A percentile compares a stretch with the other conserved stretches of the same genome.
These are phyloP conservation scores for Pogostemon cablin DNA, from an alignment of 257 asterid genomes.

Conservation along the genomic window DNA sequence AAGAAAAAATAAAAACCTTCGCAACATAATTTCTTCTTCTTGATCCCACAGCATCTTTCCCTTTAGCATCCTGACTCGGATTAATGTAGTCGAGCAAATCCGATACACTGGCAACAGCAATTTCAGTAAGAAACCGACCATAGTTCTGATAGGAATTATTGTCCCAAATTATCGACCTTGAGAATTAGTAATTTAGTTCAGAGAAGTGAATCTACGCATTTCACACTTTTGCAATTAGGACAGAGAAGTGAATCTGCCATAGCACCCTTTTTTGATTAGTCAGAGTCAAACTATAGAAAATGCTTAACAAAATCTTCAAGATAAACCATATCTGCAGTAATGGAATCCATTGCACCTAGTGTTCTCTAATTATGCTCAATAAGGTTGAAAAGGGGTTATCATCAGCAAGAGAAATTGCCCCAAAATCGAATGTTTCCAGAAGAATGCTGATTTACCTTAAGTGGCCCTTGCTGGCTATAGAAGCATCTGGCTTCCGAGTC, in stretches of 20 bases:
- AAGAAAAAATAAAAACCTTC: slow-evolving; percentile 58
- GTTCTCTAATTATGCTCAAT: slow-evolving; percentile 12
- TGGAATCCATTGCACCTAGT: slow-evolving; percentile 10
- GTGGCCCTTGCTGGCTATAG: slow-evolving; percentile 96
- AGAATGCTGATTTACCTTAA: slow-evolving; percentile 54
- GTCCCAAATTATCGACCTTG: slow-evolving; percentile 2
- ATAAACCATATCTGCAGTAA: neutral
- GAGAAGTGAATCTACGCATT: neutral
- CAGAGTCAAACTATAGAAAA: neutral
- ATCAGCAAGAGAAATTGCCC: neutral
- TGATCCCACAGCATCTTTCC: slow-evolving; percentile 65
- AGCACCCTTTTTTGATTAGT: neutral
- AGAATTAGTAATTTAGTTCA: slow-evolving; percentile 5
- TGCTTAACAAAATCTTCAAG: neutral
- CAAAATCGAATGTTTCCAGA: slow-evolving; percentile 21
- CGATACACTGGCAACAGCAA: slow-evolving; percentile 64
- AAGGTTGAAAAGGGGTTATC: slow-evolving; percentile 9
- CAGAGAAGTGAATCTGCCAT: slow-evolving; percentile 1
- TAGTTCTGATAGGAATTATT: slow-evolving; percentile 21
- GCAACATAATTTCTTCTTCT: slow-evolving; percentile 64
- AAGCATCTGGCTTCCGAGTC: slow-evolving; percentile 86
- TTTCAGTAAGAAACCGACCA: slow-evolving; percentile 26
- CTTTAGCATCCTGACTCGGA: slow-evolving; percentile 82
- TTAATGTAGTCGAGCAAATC: slow-evolving; percentile 93
- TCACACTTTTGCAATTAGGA: neutral